Percentiles rank a stretch among this genome's conserved stretches.
Conservation (phyloP, 2,329 filamentous ascomycete genomes). For the Fusarium nodosum region DNA sequence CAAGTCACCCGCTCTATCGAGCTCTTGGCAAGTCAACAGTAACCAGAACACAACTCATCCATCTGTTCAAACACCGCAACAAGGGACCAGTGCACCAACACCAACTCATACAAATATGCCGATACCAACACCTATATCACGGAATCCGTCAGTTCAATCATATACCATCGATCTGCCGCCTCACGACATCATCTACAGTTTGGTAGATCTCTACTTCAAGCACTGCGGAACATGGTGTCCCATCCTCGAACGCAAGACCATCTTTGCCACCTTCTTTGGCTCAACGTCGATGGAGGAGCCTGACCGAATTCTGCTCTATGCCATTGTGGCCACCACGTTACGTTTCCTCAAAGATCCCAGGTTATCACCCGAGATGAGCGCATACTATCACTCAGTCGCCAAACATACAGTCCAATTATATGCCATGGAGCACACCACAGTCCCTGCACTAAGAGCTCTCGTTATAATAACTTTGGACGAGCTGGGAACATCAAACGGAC, state of each 20-base stretch:
- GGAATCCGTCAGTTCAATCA: slow-evolving; percentile 51
- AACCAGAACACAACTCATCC: slow-evolving; percentile 45
- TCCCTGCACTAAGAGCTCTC: slow-evolving; percentile 57
- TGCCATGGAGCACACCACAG: slow-evolving; percentile 58
- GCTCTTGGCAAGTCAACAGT: slow-evolving; percentile 50
- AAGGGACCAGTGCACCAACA: slow-evolving; percentile 7
- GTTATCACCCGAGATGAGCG: slow-evolving; percentile 55
- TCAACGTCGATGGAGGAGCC: slow-evolving; percentile 57
- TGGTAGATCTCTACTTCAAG: slow-evolving; percentile 74
- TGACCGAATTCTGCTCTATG: slow-evolving; percentile 59
- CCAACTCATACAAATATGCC: slow-evolving; percentile 1
- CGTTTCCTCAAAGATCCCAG: slow-evolving; percentile 59
- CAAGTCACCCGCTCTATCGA: slow-evolving; percentile 59
- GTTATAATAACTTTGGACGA: slow-evolving; percentile 60
- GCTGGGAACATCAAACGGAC: slow-evolving; percentile 59
- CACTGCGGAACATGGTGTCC: slow-evolving; percentile 73
- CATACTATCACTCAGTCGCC: slow-evolving; percentile 57
- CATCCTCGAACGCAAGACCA: slow-evolving; percentile 60
- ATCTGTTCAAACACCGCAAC: slow-evolving; percentile 17
- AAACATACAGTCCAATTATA: slow-evolving; percentile 59
- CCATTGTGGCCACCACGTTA: slow-evolving; percentile 60
- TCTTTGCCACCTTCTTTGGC: slow-evolving; percentile 58
- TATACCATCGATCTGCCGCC: slow-evolving; percentile 67
- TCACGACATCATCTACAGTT: slow-evolving; percentile 70
- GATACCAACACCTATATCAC: slow-evolving; percentile 26